Evolutionary conservation across 352 stramenopile species (phyloP).

Genomic region (Aphanomyces cochlioides): DNA sequence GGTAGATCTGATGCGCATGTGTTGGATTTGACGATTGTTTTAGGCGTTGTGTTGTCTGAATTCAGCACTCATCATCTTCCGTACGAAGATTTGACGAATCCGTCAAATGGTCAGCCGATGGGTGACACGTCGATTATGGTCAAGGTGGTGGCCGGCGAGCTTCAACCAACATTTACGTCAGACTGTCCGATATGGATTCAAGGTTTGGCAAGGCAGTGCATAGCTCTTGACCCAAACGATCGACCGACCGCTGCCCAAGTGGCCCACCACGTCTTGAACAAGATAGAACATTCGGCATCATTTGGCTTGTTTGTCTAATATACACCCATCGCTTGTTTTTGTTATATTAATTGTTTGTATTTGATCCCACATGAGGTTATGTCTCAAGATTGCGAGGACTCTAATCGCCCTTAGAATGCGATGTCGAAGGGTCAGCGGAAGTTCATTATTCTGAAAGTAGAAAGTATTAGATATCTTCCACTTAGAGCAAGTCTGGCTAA

Average conservation of each 20-base stretch:
- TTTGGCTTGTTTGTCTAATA: too few species aligned
- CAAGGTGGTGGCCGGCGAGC: conserved; percentile 4
- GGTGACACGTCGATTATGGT: conserved; percentile 17
- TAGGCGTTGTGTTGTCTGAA: conserved; percentile 23
- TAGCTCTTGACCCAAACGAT: conserved; percentile 42
- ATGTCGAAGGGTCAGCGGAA: too few species aligned
- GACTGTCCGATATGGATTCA: conserved; percentile 12
- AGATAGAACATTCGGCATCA: background rate
- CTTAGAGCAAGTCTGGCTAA: too few species aligned
- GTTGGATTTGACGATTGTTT: background rate
- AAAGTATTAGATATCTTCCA: too few species aligned
- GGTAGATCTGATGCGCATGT: conserved; percentile 1
- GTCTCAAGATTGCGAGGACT: too few species aligned
- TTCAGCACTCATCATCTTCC: conserved; percentile 13
- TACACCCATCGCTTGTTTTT: too few species aligned
- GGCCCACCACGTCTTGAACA: conserved; percentile 38
- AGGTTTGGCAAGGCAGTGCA: conserved; percentile 41
- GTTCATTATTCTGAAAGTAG: too few species aligned
- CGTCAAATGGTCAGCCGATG: background rate
- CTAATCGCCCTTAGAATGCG: too few species aligned
- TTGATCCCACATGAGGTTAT: too few species aligned
- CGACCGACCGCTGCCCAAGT: conserved; percentile 46
- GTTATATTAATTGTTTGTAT: too few species aligned
- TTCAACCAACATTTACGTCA: conserved; percentile 8
- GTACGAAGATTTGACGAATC: conserved; percentile 19